Base-by-base conservation (phyloP, 106 monocot genomes). In the Acorus calamus region DNA sequence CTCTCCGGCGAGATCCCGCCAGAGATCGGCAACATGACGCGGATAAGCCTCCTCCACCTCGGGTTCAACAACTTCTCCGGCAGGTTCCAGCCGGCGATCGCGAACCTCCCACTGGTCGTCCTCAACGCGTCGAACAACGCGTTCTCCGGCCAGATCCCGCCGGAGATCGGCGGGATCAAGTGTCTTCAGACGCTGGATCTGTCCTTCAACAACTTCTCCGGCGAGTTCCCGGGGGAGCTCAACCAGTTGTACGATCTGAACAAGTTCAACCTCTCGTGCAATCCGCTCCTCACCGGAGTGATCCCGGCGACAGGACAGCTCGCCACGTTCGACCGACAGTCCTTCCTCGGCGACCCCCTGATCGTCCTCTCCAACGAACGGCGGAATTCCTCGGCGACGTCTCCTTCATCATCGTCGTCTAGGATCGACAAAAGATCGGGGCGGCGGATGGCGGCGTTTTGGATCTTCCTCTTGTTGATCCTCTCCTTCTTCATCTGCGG, bases 221-320 rank as follows among this genome's bases (percentile, higher is more conserved):
- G 89, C 42, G 71, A 77, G 14, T 42, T 89, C 47, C 76, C 77
- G 57, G 66, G 53, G 42, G 76, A 77, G 62, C 61, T 92, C 42
- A 78, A 78, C 68, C 2, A 8, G 7, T 70, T 92, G 7, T 50
- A 63, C 12, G 72, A 77, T 8, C 78, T 92, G 8, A 73, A 14
- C 71, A 64, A 62, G 53, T 84, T 92, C 77, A 92, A 92, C 63
- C 76, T 73, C 58, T 93, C 89, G 4, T 93, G 69, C 81, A 93
- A 93, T 60, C 77, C 68, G 2, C 69, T 80, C 53, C 76, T 93
- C 60, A 53, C 66, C 43, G 93, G 85, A 3, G 28, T 42, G 5
- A 41, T 93, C 45, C 83, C 89, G 5, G 10, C 9, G 4, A 72
- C 64, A 0, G 89, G 86, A 53, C 80, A 85, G 64, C 56, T 93